Conservation (phyloP, 2,329 filamentous ascomycete genomes). For the Lasiodiplodia hormozganensis region DNA sequence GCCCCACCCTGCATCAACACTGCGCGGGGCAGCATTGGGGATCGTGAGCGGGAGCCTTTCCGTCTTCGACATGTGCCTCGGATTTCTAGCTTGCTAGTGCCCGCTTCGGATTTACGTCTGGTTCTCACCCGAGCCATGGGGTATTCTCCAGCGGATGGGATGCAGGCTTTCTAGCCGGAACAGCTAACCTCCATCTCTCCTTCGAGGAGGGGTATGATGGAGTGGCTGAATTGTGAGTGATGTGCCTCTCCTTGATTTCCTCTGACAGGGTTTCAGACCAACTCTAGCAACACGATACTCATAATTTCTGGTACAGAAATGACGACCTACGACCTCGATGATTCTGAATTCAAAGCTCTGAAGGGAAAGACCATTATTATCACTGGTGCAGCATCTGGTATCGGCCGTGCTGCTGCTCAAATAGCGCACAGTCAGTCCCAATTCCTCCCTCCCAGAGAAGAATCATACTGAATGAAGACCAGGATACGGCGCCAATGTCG, state of each 20-base stretch:
- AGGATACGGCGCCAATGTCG: slow-evolving; percentile 36
- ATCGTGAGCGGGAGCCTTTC: not conserved
- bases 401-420: slow-evolving; percentile 34
- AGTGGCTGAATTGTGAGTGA: not conserved
- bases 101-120: slow-evolving; percentile 5
- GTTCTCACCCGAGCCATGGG: too few relatives aligned
- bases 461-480: not conserved
- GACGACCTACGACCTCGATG: slow-evolving; percentile 14
- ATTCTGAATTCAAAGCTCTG: slow-evolving; percentile 25
- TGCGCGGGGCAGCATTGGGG: slow-evolving; percentile 7
- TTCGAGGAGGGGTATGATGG: not conserved
- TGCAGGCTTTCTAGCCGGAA: too few relatives aligned
- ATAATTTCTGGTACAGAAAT: not conserved
- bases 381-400: slow-evolving; percentile 37
- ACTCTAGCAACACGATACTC: not conserved
- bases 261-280: not conserved
- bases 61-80: not conserved
- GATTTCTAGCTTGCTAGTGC: not conserved
- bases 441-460: not conserved
- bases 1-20: not conserved
- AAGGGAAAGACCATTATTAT: slow-evolving; percentile 35
- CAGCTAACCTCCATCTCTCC: not conserved
- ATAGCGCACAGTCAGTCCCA: slow-evolving; percentile 34
- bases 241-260: not conserved
- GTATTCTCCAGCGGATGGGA: too few relatives aligned